Base-by-base conservation (phyloP, 2,329 filamentous ascomycete genomes). In the Apiospora hydei region DNA sequence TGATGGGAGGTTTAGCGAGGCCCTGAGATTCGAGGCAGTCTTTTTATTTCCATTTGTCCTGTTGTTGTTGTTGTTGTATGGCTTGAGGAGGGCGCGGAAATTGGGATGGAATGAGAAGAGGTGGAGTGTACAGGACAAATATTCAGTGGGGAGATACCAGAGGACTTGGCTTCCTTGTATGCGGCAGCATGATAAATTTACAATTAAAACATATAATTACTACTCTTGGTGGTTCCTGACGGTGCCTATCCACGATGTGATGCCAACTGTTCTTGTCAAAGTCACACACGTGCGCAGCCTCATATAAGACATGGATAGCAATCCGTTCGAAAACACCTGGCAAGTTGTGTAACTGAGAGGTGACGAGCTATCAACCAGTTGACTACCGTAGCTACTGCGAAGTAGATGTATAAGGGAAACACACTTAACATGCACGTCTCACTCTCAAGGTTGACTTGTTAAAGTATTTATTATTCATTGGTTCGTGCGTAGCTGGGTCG, bases 1-100 rank as follows among this genome's bases (percentile, higher is more conserved):
- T 41, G 57, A 64, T 64, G 6, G 57, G 30, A 41, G 57, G 34
- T 64, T 41, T n/a, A 71, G 38, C 30, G 38, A 13, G 46, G 44
- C 18, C 24, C 53, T 24, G 64, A 18, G 51, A 16, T 24, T 30
- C 43, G 16, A 49, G 38, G 41, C 44, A 8, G 41, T 21, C 67
- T n/a, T 30, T 30, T 34, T 18, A 16, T 64, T 68, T 38, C 6
- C 57, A 43, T 68, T 21, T 46, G 21, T 30, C n/a, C 21, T 49
- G 41, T 46, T 68, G 66, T 47, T 57, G 26, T 21, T 49, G 41
- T 46, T 68, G 66, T 34, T 57, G 53, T 47, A 14, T 21, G 41
- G 10, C n/a, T 13, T 69, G 34, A 47, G 6, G n/a, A 6, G n/a
- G 21, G 6, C 14, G 6, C 18, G 13, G 26, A 8, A 13, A 7